A percentile compares a stretch with the other conserved stretches of the same genome.
These are phyloP conservation scores for Hysterium pulicare DNA, from an alignment of 2,329 filamentous ascomycete genomes.

Conservation along the genomic window DNA sequence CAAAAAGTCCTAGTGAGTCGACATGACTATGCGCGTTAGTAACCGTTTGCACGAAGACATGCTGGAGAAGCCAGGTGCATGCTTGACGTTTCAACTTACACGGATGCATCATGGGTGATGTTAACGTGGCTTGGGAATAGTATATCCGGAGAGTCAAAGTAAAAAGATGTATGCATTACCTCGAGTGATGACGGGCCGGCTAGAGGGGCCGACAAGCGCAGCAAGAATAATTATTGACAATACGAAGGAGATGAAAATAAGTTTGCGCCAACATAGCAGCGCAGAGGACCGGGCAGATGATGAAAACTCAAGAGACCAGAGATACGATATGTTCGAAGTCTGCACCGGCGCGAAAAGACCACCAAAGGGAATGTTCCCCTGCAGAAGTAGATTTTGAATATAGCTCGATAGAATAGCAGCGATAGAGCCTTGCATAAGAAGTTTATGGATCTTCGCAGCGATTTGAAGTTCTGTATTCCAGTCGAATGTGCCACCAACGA, in stretches of 20 bases:
- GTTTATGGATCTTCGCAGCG: constrained; percentile 21
- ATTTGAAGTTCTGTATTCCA: constrained; percentile 20
- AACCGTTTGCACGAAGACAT: no score
- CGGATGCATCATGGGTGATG: no score
- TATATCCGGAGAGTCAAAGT: no score
- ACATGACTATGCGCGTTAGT: no score
- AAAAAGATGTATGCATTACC: no score
- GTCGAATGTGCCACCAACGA: no score
- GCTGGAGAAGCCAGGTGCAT: no score
- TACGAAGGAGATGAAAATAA: background rate
- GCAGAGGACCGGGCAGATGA: background rate
- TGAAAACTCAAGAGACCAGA: background rate
- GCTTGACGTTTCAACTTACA: no score
- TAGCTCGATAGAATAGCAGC: constrained; percentile 15
- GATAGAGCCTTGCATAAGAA: constrained; percentile 21
- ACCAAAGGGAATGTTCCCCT: background rate
- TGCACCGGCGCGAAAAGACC: background rate
- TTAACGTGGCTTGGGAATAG: no score
- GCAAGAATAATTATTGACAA: background rate
- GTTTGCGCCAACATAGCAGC: background rate
- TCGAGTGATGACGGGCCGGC: no score
- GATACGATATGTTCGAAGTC: background rate
- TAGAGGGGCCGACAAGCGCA: background rate
- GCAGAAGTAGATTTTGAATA: background rate
- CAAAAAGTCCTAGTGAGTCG: no score